Percentiles rank a stretch among this genome's conserved stretches.
phyloP scores from a whole-genome alignment of 768 basidiomycete species.

The Russula emetica region DNA sequence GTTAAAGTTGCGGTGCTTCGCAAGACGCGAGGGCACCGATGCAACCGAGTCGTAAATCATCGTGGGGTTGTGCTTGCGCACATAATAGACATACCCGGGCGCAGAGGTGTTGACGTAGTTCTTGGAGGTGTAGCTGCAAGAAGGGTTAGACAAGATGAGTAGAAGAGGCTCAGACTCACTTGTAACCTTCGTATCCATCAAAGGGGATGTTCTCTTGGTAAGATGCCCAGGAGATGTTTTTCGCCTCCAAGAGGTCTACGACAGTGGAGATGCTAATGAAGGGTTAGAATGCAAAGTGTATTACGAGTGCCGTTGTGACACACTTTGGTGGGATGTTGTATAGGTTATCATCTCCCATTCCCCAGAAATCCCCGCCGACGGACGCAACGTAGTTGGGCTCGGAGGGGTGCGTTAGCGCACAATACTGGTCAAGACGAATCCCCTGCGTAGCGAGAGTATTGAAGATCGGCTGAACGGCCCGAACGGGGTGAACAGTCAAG shows the following conservation, averaged over 20 bases:
- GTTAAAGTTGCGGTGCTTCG: slow-evolving; percentile 55
- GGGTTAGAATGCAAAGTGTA: background rate
- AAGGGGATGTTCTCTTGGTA: slow-evolving; percentile 59
- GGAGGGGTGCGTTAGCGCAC: slow-evolving; percentile 53
- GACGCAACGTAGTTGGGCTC: slow-evolving; percentile 57
- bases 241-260: slow-evolving; percentile 56
- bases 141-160: background rate
- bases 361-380: slow-evolving; percentile 52
- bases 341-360: slow-evolving; percentile 42
- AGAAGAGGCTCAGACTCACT: slow-evolving; percentile 10
- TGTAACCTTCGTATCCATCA: slow-evolving; percentile 40
- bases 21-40: slow-evolving; percentile 39
- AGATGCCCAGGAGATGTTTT: slow-evolving; percentile 54
- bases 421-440: slow-evolving; percentile 43
- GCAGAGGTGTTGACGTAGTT: slow-evolving; percentile 39
- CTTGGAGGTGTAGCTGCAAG: slow-evolving; percentile 35
- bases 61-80: slow-evolving; percentile 54
- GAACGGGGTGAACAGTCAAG: slow-evolving; percentile 27
- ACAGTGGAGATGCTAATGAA: slow-evolving; percentile 42
- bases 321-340: slow-evolving; percentile 32
- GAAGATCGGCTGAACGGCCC: slow-evolving; percentile 33
- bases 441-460: slow-evolving; percentile 46
- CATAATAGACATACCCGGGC: slow-evolving; percentile 46
- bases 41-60: slow-evolving; percentile 51
- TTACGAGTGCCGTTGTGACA: background rate